These are phyloP conservation scores for Ceratocystis colombiana DNA, from an alignment of 2,329 filamentous ascomycete species.

Conservation along the genomic window DNA sequence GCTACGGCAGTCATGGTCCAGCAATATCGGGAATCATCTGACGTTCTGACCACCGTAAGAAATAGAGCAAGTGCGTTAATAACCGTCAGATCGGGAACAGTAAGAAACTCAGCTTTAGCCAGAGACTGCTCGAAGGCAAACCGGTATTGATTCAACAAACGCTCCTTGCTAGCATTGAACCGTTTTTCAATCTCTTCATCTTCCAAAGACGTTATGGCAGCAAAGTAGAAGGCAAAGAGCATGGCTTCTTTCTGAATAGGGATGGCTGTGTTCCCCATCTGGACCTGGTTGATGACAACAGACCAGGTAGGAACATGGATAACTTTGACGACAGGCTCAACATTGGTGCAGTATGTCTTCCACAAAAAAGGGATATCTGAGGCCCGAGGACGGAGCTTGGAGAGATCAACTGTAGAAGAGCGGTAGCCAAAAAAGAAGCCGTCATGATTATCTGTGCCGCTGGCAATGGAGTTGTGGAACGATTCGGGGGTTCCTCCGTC, in stretches of 20 bases:
- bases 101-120: conserved; percentile 48
- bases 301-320: conserved; percentile 59
- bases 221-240: conserved; percentile 53
- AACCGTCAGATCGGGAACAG: conserved; percentile 46
- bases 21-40: conserved; percentile 44
- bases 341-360: conserved; percentile 61
- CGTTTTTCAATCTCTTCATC: conserved; percentile 46
- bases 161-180: conserved; percentile 38
- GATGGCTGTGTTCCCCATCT: conserved; percentile 44
- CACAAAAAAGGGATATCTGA: conserved; percentile 58
- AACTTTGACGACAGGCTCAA: conserved; percentile 62
- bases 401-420: conserved; percentile 58
- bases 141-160: conserved; percentile 41
- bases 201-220: conserved; percentile 49
- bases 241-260: conserved; percentile 49
- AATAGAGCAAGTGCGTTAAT: conserved; percentile 51
- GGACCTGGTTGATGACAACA: conserved; percentile 50
- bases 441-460: conserved; percentile 41
- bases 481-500: conserved; percentile 46
- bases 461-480: conserved; percentile 13
- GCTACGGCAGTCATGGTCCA: conserved; percentile 51
- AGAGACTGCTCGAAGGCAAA: conserved; percentile 49
- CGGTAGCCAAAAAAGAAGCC: conserved; percentile 64
- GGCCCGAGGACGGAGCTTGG: conserved; percentile 53
- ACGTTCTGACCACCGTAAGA: conserved; percentile 39